Evolutionary conservation across 495 filamentous ascomycete species (phyloP).

Genomic region (Lophiostoma macrostomum): DNA sequence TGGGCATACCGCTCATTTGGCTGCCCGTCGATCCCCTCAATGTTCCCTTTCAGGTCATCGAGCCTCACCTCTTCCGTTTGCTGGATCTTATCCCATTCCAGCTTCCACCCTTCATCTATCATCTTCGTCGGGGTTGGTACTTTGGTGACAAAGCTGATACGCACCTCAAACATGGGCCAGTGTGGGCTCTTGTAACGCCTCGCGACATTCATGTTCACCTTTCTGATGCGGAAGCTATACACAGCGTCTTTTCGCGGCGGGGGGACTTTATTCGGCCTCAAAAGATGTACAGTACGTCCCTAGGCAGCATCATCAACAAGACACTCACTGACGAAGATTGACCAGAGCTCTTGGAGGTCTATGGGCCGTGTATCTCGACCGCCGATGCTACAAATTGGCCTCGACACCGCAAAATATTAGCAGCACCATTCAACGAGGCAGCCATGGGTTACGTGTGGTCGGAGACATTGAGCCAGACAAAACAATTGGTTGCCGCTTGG

Average conservation of each 20-base stretch:
- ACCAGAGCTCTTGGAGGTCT: conserved; percentile 11
- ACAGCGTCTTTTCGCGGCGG: not conserved
- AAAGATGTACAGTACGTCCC: conserved; percentile 30
- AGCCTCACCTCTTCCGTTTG: conserved; percentile 7
- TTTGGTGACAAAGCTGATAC: conserved; percentile 9
- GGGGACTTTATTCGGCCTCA: conserved; percentile 20
- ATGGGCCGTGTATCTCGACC: conserved; percentile 33
- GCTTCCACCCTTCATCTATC: not conserved
- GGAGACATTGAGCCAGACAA: conserved; percentile 42
- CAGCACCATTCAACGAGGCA: conserved; percentile 47
- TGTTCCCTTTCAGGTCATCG: conserved; percentile 13
- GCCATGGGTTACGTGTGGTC: conserved; percentile 45
- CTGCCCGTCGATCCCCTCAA: conserved; percentile 22
- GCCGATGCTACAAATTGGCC: conserved; percentile 39
- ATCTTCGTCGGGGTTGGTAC: conserved; percentile 12
- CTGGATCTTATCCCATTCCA: not conserved
- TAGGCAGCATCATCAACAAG: conserved; percentile 11
- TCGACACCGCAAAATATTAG: conserved; percentile 44
- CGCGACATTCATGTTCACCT: conserved; percentile 13
- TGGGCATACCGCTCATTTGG: conserved; percentile 20
- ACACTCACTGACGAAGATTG: not conserved
- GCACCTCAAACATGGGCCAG: not conserved
- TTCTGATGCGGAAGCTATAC: conserved; percentile 5
- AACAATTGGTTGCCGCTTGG: conserved; percentile 45
- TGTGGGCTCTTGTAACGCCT: conserved; percentile 17